phyloP scores from a whole-genome alignment of 2,329 filamentous ascomycete genomes.

The Cercospora sesami region DNA sequence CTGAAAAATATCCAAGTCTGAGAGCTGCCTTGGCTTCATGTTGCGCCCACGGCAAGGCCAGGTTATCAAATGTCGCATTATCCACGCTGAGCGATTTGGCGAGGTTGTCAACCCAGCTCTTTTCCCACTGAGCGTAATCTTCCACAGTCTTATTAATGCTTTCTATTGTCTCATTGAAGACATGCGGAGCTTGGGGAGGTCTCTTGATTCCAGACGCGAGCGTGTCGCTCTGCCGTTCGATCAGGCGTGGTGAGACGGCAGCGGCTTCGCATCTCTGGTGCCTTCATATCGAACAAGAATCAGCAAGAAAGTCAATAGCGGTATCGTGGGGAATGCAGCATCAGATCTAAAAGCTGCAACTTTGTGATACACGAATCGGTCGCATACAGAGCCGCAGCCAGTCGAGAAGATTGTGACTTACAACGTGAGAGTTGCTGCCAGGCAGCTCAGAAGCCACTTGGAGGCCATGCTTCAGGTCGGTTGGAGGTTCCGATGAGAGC shows the following conservation, averaged over 20 bases:
- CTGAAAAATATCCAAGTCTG: not conserved
- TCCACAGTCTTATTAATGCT: not conserved
- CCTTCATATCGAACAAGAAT: not conserved
- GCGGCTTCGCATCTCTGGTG: not conserved
- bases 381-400: not conserved
- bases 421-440: not conserved
- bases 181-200: constrained; percentile 3
- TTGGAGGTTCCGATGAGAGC: not conserved
- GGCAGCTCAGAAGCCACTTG: not conserved
- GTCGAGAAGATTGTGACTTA: not conserved
- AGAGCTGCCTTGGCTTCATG: constrained; percentile 52
- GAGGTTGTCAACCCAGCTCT: constrained; percentile 63
- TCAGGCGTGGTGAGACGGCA: not conserved
- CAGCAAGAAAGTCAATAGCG: not conserved
- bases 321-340: not conserved
- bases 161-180: constrained; percentile 2
- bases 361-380: not conserved
- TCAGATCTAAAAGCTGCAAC: not conserved
- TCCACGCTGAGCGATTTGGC: constrained; percentile 59
- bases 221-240: not conserved
- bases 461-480: not conserved
- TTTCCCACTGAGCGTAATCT: constrained; percentile 37
- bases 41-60: constrained; percentile 64
- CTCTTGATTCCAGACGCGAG: not conserved
- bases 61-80: constrained; percentile 56